Base-by-base conservation (phyloP, 1,284 basidiomycete species). In the Fomitiporia mediterranea region DNA sequence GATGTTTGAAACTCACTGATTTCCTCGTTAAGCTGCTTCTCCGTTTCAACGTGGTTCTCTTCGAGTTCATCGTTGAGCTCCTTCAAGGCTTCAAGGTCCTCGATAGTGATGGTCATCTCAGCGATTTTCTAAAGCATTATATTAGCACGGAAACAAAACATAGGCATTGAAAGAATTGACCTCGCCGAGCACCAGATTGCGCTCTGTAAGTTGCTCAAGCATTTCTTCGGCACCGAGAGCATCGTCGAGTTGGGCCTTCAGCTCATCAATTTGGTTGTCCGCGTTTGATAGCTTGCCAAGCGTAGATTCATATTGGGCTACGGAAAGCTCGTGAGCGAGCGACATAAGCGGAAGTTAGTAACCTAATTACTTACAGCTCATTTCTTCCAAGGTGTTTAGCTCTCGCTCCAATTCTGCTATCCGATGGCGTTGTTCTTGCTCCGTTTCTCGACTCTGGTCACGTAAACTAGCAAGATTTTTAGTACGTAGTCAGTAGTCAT, bases 51-150 rank as follows among this genome's bases (percentile, higher is more conserved):
- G 64, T 99, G 96, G 65, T 91, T 94, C 72, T 99, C 96, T 70
- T 99, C 97, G 2, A 99, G 80, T 71, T 99, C 97, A 63, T 99
- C 96, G 61, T 88, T 94, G 54, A 99, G 85, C 65, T 98, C 95
- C 69, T 95, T 93, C 51, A 99, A 81, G 11, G 95, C 86, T 67
- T 99, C 96, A 13, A 98, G 82, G 66, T 99, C 96, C 67, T 98
- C 96, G 51, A 98, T 94, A 0, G 90, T 91, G 54, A 91, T 87
- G 4, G 89, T 82, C 88, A 98, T 94, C 71, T 97, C 93, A 66
- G 98, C 96, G 62, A 98, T 92, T 83, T 91, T 96, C 91, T 91
- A 35, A 42, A 35, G 53, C 55, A 53, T 27, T 35, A 55, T 44
- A 15, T 30, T 25, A 55, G 38, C 5, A 11, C 57, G 15, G 27